phyloP scores from a whole-genome alignment of 164 flowering plant genomes.

The grape (Vitis vinifera) region ASM3070453v1 NC_081813.1:633001-633500 shows the following conservation, averaged over 20 bases:
- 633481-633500: slow-evolving; percentile 52
- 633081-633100: too few relatives aligned
- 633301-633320: neutral
- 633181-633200: too few relatives aligned
- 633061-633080: too few relatives aligned
- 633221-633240: too few relatives aligned
- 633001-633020: neutral
- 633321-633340: neutral
- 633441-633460: neutral
- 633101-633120: too few relatives aligned
- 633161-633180: too few relatives aligned
- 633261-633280: neutral
- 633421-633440: neutral
- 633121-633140: too few relatives aligned
- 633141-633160: too few relatives aligned
- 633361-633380: too few relatives aligned
- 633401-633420: neutral
- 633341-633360: too few relatives aligned
- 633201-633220: too few relatives aligned
- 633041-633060: neutral
- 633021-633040: neutral
- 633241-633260: too few relatives aligned
- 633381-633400: neutral
- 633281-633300: neutral
- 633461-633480: neutral